These are phyloP conservation scores for Fagopyrum tataricum DNA, from an alignment of 148 eudicot species.

Conservation along the genomic window DNA sequence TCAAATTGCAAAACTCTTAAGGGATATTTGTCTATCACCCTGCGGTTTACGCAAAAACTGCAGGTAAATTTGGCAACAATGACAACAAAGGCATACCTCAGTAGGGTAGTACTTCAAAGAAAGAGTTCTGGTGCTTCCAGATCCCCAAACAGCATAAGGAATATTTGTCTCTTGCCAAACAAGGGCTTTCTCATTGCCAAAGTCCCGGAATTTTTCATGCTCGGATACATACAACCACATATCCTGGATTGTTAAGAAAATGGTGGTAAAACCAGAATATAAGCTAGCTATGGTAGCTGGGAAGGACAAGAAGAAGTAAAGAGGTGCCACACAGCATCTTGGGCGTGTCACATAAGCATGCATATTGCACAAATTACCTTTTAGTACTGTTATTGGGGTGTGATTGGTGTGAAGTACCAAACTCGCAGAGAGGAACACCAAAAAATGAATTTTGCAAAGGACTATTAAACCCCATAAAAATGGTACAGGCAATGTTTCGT, in stretches of 20 bases:
- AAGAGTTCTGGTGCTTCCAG: slow-evolving; percentile 69
- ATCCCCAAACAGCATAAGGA: slow-evolving; percentile 92
- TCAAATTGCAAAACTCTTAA: neutral
- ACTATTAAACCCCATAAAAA: neutral
- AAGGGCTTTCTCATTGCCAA: slow-evolving; percentile 75
- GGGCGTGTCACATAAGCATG: neutral
- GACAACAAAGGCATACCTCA: slow-evolving; percentile 41
- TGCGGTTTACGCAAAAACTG: neutral
- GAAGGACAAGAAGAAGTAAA: neutral
- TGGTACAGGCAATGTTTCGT: neutral
- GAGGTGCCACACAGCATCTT: neutral
- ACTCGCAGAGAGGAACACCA: neutral
- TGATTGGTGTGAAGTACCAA: no score
- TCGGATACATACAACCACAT: slow-evolving; percentile 93
- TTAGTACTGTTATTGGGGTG: no score
- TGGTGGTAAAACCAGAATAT: neutral
- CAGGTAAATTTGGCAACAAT: neutral
- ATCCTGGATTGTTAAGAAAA: slow-evolving; percentile 34
- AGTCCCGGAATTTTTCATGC: slow-evolving; percentile 56
- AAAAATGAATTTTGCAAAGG: neutral
- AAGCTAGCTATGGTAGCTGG: neutral
- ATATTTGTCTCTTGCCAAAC: slow-evolving; percentile 96
- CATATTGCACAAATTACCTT: neutral
- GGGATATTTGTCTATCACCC: neutral
- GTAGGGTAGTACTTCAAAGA: slow-evolving; percentile 76